A percentile compares a stretch with the other conserved stretches of the same genome.
phyloP scores from a whole-genome alignment of 2,329 filamentous ascomycete species.

The Nannizzia gypsea region DNA sequence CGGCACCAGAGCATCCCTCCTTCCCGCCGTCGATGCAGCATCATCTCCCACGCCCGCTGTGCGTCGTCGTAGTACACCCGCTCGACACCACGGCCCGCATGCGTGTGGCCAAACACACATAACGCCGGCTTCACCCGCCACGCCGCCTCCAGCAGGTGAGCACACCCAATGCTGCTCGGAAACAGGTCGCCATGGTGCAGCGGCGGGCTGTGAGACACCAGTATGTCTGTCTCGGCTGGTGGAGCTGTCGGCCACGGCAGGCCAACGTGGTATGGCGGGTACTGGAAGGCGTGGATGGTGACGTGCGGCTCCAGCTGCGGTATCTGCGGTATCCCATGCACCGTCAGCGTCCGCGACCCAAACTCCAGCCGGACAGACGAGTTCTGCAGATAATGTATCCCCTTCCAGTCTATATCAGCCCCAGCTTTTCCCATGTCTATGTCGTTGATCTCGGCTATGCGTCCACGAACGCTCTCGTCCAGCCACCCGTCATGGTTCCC shows the following conservation, averaged over 20 bases:
- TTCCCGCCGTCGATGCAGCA: slow-evolving; percentile 35
- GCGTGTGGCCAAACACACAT: slow-evolving; percentile 78
- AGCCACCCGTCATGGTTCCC: slow-evolving; percentile 88
- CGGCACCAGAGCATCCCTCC: slow-evolving; percentile 17
- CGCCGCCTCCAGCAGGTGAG: slow-evolving; percentile 56
- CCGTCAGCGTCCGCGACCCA: slow-evolving; percentile 48
- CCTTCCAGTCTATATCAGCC: slow-evolving; percentile 47
- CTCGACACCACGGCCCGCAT: slow-evolving; percentile 61
- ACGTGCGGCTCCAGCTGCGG: slow-evolving; percentile 56
- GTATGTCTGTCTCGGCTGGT: slow-evolving; percentile 60
- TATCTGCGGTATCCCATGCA: slow-evolving; percentile 76
- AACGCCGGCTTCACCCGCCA: slow-evolving; percentile 63
- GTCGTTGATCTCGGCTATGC: slow-evolving; percentile 20
- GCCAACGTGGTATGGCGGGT: slow-evolving; percentile 40
- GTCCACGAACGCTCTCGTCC: slow-evolving; percentile 50
- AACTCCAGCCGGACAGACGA: slow-evolving; percentile 49
- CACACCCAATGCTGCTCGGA: slow-evolving; percentile 54
- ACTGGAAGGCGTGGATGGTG: slow-evolving; percentile 64
- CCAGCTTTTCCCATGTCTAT: slow-evolving; percentile 26
- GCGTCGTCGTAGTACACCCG: slow-evolving; percentile 62
- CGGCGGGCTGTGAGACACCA: slow-evolving; percentile 73
- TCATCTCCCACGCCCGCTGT: slow-evolving; percentile 59
- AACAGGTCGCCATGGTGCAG: slow-evolving; percentile 52
- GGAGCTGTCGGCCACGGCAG: slow-evolving; percentile 64
- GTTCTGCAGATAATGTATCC: slow-evolving; percentile 65